A percentile compares a stretch with the other conserved stretches of the same genome.
Evolutionary conservation across 2,329 filamentous ascomycete species (phyloP).

Genomic region (Neocucurbitaria cava): DNA sequence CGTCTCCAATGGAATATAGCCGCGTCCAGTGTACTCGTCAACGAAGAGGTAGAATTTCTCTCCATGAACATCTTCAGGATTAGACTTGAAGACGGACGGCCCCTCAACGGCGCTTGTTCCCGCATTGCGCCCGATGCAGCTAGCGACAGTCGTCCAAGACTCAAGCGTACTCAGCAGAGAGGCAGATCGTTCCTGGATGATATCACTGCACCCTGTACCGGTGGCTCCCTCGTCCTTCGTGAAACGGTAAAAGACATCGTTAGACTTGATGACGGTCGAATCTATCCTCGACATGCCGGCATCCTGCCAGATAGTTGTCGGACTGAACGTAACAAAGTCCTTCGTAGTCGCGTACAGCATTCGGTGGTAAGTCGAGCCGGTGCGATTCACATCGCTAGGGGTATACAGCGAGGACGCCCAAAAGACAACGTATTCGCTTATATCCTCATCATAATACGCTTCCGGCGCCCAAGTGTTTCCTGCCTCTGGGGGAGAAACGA

Average conservation of each 20-base stretch:
- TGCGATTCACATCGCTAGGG: conserved; percentile 51
- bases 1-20: conserved; percentile 63
- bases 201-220: conserved; percentile 60
- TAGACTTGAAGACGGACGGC: conserved; percentile 61
- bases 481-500: conserved; percentile 57
- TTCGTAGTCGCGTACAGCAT: conserved; percentile 61
- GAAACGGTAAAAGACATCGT: conserved; percentile 58
- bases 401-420: conserved; percentile 59
- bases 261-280: conserved; percentile 57
- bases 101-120: conserved; percentile 60
- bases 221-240: conserved; percentile 62
- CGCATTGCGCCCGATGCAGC: conserved; percentile 60
- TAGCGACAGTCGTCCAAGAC: conserved; percentile 55
- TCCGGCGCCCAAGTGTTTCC: conserved; percentile 64
- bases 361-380: conserved; percentile 56
- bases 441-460: conserved; percentile 56
- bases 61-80: conserved; percentile 58
- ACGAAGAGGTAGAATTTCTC: conserved; percentile 64
- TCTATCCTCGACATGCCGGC: conserved; percentile 61
- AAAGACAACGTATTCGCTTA: conserved; percentile 54
- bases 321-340: conserved; percentile 60
- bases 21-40: conserved; percentile 60
- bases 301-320: conserved; percentile 60
- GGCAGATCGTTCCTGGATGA: conserved; percentile 60
- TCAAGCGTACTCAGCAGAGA: conserved; percentile 51